Conservation (phyloP, 176 grass and related monocot genomes). For the Oryza meridionalis region DNA sequence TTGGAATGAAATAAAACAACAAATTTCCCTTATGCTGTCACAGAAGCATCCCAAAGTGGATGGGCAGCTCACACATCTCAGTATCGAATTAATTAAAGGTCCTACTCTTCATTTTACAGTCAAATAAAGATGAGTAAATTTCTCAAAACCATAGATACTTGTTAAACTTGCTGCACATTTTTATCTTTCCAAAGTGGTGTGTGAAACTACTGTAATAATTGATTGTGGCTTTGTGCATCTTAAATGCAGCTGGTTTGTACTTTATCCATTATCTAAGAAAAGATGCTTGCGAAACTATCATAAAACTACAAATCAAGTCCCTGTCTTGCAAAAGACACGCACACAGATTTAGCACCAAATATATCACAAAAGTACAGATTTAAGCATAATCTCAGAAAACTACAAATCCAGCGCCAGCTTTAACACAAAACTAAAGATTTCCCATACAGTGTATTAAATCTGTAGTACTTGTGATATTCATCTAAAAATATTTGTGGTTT, state of each 20-base stretch:
- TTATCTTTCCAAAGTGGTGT: no score
- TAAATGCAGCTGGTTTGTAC: no score
- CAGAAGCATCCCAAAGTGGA: background rate
- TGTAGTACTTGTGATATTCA: background rate
- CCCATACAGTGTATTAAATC: background rate
- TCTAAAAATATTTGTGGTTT: background rate
- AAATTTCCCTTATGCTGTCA: slow-evolving; percentile 11
- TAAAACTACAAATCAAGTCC: background rate
- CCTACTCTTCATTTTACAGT: slow-evolving; percentile 1
- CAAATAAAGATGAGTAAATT: slow-evolving; percentile 8
- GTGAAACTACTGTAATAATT: no score
- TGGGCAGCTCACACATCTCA: slow-evolving; percentile 5
- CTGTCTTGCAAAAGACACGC: background rate
- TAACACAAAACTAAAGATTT: background rate
- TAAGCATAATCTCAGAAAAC: background rate
- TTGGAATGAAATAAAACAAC: slow-evolving; percentile 16
- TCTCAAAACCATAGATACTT: background rate
- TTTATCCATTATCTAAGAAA: background rate
- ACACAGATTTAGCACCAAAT: background rate
- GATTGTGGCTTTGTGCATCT: no score
- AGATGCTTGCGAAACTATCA: background rate
- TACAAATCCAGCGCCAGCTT: background rate
- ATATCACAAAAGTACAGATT: background rate
- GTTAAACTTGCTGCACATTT: no score
- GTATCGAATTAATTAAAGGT: background rate